Evolutionary conservation across 2,329 filamentous ascomycete species (phyloP).

Genomic region (Huntiella moniliformis): DNA sequence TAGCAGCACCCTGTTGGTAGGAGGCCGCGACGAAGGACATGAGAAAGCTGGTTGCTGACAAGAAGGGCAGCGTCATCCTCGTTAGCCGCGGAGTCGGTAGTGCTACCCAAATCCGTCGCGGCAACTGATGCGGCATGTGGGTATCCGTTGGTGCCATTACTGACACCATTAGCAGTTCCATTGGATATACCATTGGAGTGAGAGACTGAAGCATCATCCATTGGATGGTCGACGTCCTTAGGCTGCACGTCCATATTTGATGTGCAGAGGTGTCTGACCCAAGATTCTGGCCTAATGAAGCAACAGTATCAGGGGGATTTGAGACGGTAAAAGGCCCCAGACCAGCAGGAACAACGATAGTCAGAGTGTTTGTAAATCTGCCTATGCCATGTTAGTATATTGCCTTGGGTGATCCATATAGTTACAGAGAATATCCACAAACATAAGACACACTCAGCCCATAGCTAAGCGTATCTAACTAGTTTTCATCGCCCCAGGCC

Average conservation of each 20-base stretch:
- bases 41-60: conserved; percentile 15
- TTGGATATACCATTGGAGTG: background rate
- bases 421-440: no score
- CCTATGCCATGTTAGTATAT: background rate
- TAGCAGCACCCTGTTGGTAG: conserved; percentile 68
- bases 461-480: no score
- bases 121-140: conserved; percentile 4
- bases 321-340: background rate
- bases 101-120: conserved; percentile 9
- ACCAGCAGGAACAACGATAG: background rate
- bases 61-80: conserved; percentile 14
- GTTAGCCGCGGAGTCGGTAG: conserved; percentile 11
- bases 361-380: background rate
- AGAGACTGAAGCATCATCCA: conserved; percentile 16
- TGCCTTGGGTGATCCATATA: no score
- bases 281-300: no score
- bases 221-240: conserved; percentile 23
- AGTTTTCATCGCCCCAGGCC: no score
- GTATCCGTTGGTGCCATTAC: background rate
- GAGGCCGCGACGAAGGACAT: conserved; percentile 26
- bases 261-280: no score
- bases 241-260: no score
- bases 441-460: no score
- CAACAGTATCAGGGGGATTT: no score
- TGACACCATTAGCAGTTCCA: background rate